Evolutionary conservation across 2,329 filamentous ascomycete genomes (phyloP).

Genomic region (Fusarium oxysporum): DNA sequence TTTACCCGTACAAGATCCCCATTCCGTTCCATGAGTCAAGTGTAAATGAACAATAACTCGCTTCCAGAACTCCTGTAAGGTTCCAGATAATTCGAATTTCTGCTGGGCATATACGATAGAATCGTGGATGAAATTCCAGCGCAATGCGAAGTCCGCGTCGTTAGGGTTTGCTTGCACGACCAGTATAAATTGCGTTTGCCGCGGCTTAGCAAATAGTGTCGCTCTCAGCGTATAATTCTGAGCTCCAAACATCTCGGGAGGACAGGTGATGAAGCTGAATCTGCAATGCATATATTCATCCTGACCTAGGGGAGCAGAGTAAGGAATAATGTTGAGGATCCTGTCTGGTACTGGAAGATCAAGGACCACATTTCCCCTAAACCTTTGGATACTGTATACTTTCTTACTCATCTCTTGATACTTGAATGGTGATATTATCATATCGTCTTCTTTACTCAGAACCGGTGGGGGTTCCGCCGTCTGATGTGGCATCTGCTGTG

Average conservation of each 20-base stretch:
- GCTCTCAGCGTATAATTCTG: not conserved
- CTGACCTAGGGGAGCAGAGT: not conserved
- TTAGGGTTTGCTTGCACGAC: not conserved
- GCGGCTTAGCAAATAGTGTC: not conserved
- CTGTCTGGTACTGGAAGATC: not conserved
- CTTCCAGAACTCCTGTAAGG: not conserved
- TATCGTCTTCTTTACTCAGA: no score
- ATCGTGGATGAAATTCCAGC: not conserved
- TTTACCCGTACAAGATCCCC: no score
- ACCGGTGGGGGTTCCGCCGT: no score
- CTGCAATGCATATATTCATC: not conserved
- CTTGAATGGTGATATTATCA: no score
- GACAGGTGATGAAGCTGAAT: not conserved
- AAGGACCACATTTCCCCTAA: not conserved
- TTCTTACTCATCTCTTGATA: no score
- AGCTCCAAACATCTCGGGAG: rapidly evolving
- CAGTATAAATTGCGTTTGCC: not conserved
- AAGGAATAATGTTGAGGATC: not conserved
- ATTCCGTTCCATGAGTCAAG: rapidly evolving
- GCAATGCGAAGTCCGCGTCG: not conserved
- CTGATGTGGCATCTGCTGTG: no score
- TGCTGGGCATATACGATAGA: not conserved
- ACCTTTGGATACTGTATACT: not conserved
- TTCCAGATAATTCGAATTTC: not conserved
- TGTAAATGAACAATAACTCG: not conserved